A percentile compares a stretch with the other conserved stretches of the same genome.
Conservation (phyloP, 2,329 filamentous ascomycete genomes). For the Monilinia fructigena region DNA sequence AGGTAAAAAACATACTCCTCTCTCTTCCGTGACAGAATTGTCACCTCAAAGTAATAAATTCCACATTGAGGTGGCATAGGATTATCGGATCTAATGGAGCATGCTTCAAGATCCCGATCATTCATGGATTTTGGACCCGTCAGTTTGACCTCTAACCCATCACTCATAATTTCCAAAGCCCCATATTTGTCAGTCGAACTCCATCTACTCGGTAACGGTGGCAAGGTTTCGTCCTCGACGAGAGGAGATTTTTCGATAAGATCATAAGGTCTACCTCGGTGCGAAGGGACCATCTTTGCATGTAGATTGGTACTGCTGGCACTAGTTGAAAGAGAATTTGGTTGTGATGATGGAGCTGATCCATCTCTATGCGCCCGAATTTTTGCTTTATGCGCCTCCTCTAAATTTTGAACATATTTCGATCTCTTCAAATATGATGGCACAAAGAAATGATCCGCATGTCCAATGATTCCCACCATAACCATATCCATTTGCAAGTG, state of each 20-base stretch:
- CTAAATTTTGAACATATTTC: conserved; percentile 73
- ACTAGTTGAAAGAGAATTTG: conserved; percentile 52
- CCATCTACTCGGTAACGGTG: conserved; percentile 78
- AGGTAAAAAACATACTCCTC: conserved; percentile 54
- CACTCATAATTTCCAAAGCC: conserved; percentile 70
- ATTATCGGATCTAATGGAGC: conserved; percentile 77
- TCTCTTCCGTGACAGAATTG: conserved; percentile 63
- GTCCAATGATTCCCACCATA: conserved; percentile 29
- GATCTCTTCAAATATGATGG: conserved; percentile 82
- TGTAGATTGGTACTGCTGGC: conserved; percentile 55
- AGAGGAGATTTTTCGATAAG: conserved; percentile 73
- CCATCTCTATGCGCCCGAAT: conserved; percentile 48
- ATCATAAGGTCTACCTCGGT: conserved; percentile 79
- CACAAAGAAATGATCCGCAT: conserved; percentile 62
- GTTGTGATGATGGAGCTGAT: conserved; percentile 46
- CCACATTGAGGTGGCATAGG: conserved; percentile 87
- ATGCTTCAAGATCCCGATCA: conserved; percentile 70
- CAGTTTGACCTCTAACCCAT: conserved; percentile 71
- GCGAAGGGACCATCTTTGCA: conserved; percentile 58
- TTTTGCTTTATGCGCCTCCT: conserved; percentile 66
- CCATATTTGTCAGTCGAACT: conserved; percentile 72
- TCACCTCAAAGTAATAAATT: conserved; percentile 88
- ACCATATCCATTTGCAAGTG: conserved; percentile 36
- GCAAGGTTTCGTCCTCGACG: conserved; percentile 59
- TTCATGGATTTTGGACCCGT: conserved; percentile 46